Base-by-base conservation (phyloP, 192 early-diverging fungal species). In the Coemansia reversa region DNA sequence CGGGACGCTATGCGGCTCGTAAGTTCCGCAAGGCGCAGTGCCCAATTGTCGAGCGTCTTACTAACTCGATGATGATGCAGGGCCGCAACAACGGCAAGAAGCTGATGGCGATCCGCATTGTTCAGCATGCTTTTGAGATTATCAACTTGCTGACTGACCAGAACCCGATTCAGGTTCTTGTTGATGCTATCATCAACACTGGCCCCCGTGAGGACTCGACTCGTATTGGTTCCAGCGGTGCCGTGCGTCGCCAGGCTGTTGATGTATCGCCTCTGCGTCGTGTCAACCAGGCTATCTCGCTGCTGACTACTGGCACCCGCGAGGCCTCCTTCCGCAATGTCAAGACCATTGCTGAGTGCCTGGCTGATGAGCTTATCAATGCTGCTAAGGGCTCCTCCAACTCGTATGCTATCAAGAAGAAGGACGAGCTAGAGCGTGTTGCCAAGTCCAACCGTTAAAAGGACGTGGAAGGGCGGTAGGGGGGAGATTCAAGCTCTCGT, bases 381-480 rank as follows among this genome's bases (percentile, higher is more conserved):
- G 96, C 95, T 67, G 90, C 91, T 74, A 92, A 90, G 95, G 94
- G 96, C 64, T 96, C 94, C 58, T 94, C 96, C 83, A 98, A 98
- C 90, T 96, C 94, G 67, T 98, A 98, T 83, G 96, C 95, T 72
- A 98, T 97, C 91, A 98, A 97, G 89, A 97, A 97, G 94, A 98
- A 98, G 92, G 96, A 96, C 83, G 95, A 96, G 79, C 83, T 95
- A 59, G 93, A 93, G 74, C 82, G 82, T 74, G 82, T 84, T 57
- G 82, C 82, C 74, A 84, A 84, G 82, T 73, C 70, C 60, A 84
- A 84, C 81, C 81, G 79, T 70, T 82, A 82, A 82, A 12, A 48
- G 18, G 11, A 11, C 33, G 32, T 58, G 39, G 35, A 11, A 39
- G 35, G 35, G 35, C 35, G 35, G 35, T 39, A 39, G 35, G 35